Evolutionary conservation across 148 eudicot genomes (phyloP).

Genomic region (Fallopia convolvulus): DNA sequence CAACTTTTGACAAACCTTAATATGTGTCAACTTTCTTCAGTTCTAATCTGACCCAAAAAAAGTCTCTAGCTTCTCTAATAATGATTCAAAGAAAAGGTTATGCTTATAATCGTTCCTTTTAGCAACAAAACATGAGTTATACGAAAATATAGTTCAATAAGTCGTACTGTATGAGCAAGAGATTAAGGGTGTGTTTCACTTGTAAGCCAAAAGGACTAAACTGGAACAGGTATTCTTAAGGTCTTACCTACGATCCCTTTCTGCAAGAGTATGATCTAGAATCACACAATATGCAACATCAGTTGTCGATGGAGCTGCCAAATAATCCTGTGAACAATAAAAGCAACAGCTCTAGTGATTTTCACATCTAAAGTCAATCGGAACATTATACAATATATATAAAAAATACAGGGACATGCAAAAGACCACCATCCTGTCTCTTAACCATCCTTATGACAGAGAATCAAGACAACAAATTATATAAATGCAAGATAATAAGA

Average conservation of each 20-base stretch:
- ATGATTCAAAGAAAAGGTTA: not conserved
- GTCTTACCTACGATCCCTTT: conserved; percentile 88
- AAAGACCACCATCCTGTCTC: not conserved
- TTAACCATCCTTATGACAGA: not conserved
- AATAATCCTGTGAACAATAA: conserved; percentile 65
- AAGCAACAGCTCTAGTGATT: conserved; percentile 2
- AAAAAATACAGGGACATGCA: not conserved
- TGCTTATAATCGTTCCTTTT: not conserved
- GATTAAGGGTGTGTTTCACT: not conserved
- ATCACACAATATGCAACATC: conserved; percentile 87
- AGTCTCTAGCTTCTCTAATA: not conserved
- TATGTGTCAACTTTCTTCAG: not conserved
- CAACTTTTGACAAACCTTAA: not conserved
- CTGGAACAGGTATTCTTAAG: not conserved
- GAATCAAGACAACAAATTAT: not conserved
- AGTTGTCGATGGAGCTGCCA: conserved; percentile 65
- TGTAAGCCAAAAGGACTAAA: too few species aligned
- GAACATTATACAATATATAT: not conserved
- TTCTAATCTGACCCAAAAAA: not conserved
- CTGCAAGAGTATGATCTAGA: conserved; percentile 94
- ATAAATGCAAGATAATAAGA: not conserved
- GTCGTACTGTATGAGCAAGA: not conserved
- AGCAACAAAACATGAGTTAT: not conserved
- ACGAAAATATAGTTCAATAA: not conserved
- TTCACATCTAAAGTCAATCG: not conserved